A percentile compares a stretch with the other conserved stretches of the same genome.
Conservation (phyloP, 2,329 filamentous ascomycete genomes). For the Monilinia fructicola region DNA sequence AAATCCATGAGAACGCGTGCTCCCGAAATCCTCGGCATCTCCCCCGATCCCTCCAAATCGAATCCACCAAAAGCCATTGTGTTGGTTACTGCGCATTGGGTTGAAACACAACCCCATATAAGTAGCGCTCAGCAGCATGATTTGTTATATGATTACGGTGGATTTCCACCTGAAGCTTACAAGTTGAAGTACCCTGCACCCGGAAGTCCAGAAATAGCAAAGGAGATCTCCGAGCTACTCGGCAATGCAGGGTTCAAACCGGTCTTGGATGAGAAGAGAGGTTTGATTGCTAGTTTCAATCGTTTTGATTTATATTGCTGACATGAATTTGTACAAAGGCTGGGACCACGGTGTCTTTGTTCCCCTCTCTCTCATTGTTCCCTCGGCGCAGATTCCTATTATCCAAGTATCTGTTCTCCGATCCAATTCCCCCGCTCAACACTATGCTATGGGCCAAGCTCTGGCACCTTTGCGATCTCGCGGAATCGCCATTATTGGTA, state of each 20-base stretch:
- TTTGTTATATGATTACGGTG: slow-evolving; percentile 59
- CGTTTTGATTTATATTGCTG: background rate
- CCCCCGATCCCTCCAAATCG: slow-evolving; percentile 46
- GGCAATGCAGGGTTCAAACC: slow-evolving; percentile 45
- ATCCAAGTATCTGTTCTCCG: slow-evolving; percentile 67
- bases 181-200: slow-evolving; percentile 56
- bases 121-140: slow-evolving; percentile 49
- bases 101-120: slow-evolving; percentile 54
- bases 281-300: slow-evolving; percentile 18
- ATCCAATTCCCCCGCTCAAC: slow-evolving; percentile 61
- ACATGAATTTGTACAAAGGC: slow-evolving; percentile 24
- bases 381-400: slow-evolving; percentile 53
- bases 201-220: slow-evolving; percentile 54
- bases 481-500: slow-evolving; percentile 65
- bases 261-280: slow-evolving; percentile 32
- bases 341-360: slow-evolving; percentile 68
- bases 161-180: slow-evolving; percentile 58
- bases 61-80: slow-evolving; percentile 64
- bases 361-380: slow-evolving; percentile 34
- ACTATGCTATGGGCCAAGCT: slow-evolving; percentile 67
- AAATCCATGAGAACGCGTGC: slow-evolving; percentile 53
- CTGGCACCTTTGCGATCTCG: slow-evolving; percentile 65
- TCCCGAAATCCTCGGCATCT: slow-evolving; percentile 55
- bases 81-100: slow-evolving; percentile 78
- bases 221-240: slow-evolving; percentile 49